These are phyloP conservation scores for Crithidia brevicula DNA, from an alignment of 208 protist species.

Conservation along the genomic window DNA sequence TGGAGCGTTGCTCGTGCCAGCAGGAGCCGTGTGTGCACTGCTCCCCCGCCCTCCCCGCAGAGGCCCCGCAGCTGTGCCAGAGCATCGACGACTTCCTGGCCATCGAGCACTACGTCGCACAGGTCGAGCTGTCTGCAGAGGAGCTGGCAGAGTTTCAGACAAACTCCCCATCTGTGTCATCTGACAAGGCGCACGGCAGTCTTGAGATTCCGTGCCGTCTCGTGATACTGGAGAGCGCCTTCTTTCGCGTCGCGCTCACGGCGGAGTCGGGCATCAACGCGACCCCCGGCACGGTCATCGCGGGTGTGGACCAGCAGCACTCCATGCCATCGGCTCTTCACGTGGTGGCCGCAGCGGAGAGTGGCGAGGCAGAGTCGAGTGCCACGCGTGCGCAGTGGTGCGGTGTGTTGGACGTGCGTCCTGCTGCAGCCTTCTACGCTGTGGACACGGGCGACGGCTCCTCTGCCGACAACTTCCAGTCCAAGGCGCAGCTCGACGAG, in stretches of 20 bases:
- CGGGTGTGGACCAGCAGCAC: conserved; percentile 58
- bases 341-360: background rate
- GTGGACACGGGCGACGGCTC: too few species aligned
- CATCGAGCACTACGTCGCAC: conserved; percentile 32
- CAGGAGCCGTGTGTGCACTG: conserved; percentile 13
- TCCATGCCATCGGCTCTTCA: conserved; percentile 20
- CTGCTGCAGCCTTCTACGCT: background rate
- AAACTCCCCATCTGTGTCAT: too few species aligned
- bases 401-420: conserved; percentile 27
- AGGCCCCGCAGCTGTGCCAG: conserved; percentile 10
- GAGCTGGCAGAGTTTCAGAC: background rate
- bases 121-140: conserved; percentile 16
- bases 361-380: too few species aligned
- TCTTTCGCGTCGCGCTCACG: conserved; percentile 10
- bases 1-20: conserved; percentile 30
- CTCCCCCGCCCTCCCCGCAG: background rate
- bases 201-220: conserved; percentile 32
- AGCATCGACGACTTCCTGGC: conserved; percentile 3
- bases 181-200: background rate
- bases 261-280: conserved; percentile 24
- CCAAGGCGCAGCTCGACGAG: background rate
- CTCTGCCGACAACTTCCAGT: background rate
- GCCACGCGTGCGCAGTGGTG: conserved; percentile 12
- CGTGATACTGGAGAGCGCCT: conserved; percentile 36
- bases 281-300: conserved; percentile 40